Conservation (phyloP, 257 asterid species). For the Oldenlandia corymbosa region DNA sequence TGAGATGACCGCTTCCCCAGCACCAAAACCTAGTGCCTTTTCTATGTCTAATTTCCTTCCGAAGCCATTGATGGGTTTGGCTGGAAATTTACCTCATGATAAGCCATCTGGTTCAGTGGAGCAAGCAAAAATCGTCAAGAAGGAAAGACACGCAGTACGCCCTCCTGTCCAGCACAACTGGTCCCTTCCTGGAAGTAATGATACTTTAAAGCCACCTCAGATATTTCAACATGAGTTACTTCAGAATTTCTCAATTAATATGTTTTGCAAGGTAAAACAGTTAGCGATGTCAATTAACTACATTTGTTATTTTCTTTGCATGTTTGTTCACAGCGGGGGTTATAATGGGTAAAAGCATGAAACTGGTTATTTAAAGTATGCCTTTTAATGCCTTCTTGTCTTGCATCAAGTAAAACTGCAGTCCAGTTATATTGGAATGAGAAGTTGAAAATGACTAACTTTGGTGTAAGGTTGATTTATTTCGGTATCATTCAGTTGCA, state of each 20-base stretch:
- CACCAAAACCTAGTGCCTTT: constrained; percentile 71
- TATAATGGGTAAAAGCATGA: background rate
- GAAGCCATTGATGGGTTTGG: constrained; percentile 69
- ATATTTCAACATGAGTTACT: constrained; percentile 97
- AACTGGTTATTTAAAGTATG: background rate
- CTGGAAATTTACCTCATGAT: constrained; percentile 61
- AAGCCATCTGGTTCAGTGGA: constrained; percentile 58
- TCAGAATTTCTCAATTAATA: constrained; percentile 86
- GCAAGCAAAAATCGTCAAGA: constrained; percentile 48
- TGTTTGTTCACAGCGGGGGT: background rate
- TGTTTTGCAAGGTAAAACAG: constrained; percentile 84
- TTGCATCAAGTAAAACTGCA: background rate
- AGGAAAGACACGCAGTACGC: constrained; percentile 91
- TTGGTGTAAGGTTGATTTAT: background rate
- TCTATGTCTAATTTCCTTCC: constrained; percentile 98
- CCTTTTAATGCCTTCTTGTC: background rate
- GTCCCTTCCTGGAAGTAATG: constrained; percentile 68
- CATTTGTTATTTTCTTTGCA: background rate
- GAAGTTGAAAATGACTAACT: background rate
- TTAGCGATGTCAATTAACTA: background rate
- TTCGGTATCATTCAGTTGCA: background rate
- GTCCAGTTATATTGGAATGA: background rate
- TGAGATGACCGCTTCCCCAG: constrained; percentile 50
- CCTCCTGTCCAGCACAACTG: constrained; percentile 98
- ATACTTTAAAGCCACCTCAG: constrained; percentile 57